Evolutionary conservation across 306 rosid genomes (phyloP).

Genomic region (Dalbergia cochinchinensis): DNA sequence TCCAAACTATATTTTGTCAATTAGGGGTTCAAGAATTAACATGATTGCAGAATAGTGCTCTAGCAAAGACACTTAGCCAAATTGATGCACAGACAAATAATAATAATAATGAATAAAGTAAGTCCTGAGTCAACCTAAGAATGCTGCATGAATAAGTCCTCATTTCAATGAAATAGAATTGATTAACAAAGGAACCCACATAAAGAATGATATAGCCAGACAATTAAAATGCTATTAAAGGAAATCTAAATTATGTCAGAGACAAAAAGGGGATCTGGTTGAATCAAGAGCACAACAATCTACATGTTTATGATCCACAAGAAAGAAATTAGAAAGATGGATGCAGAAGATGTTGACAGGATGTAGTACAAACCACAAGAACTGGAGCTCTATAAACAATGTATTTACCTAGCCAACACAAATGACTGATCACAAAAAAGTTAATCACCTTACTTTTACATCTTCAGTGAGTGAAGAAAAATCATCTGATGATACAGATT

Average conservation of each 20-base stretch:
- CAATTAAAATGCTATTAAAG: neutral
- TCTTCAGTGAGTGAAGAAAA: slow-evolving; percentile 72
- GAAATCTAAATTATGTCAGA: slow-evolving; percentile 5
- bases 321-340: neutral
- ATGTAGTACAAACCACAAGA: slow-evolving; percentile 31
- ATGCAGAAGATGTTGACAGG: neutral
- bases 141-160: neutral
- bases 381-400: slow-evolving; percentile 12
- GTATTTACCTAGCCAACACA: slow-evolving; percentile 39
- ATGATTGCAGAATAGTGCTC: neutral
- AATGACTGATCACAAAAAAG: slow-evolving; percentile 39
- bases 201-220: neutral
- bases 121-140: neutral
- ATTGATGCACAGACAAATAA: neutral
- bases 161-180: neutral
- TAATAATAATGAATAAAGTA: too few species aligned
- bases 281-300: slow-evolving; percentile 9
- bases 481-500: slow-evolving; percentile 57
- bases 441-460: slow-evolving; percentile 76
- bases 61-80: neutral
- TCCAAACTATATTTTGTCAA: neutral
- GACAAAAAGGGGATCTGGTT: slow-evolving; percentile 1
- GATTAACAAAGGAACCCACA: neutral
- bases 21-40: neutral
- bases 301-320: neutral